Percentiles rank a stretch among this genome's conserved stretches.
Evolutionary conservation across 2,329 filamentous ascomycete species (phyloP).

Genomic region (Xylariaceae sp.): DNA sequence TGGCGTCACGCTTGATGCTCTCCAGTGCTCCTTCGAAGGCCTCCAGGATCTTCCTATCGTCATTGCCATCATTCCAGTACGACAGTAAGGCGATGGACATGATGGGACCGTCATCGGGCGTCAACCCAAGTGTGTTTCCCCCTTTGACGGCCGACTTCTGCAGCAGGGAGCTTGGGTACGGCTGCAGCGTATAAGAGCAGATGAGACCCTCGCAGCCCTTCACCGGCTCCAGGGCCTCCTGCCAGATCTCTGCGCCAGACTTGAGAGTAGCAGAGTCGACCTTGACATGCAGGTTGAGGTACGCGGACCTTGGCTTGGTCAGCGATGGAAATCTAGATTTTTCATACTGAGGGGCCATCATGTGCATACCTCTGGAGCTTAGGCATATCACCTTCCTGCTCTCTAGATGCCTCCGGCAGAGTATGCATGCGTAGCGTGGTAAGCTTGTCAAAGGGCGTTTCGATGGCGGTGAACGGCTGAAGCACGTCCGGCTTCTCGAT

Average conservation of each 20-base stretch:
- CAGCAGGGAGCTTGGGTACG: constrained; percentile 15
- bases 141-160: constrained; percentile 6
- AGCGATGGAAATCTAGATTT: neutral
- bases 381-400: constrained; percentile 1
- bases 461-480: constrained; percentile 2
- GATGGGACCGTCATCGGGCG: constrained; percentile 11
- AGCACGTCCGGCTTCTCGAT: constrained; percentile 4
- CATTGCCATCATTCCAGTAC: constrained; percentile 13
- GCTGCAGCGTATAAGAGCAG: constrained; percentile 16
- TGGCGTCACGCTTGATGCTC: constrained; percentile 11
- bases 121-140: constrained; percentile 16
- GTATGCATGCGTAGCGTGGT: neutral
- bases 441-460: constrained; percentile 2
- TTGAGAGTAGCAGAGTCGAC: constrained; percentile 6
- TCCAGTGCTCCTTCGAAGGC: constrained; percentile 7
- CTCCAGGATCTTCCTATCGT: constrained; percentile 12
- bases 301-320: constrained; percentile 5
- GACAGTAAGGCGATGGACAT: constrained; percentile 12
- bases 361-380: no score
- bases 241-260: constrained; percentile 4
- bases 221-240: constrained; percentile 9
- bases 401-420: neutral
- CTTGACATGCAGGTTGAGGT: constrained; percentile 11
- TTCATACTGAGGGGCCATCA: no score
- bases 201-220: constrained; percentile 12